These are phyloP conservation scores for Microsporum canis DNA, from an alignment of 2,329 filamentous ascomycete species.

Conservation along the genomic window DNA sequence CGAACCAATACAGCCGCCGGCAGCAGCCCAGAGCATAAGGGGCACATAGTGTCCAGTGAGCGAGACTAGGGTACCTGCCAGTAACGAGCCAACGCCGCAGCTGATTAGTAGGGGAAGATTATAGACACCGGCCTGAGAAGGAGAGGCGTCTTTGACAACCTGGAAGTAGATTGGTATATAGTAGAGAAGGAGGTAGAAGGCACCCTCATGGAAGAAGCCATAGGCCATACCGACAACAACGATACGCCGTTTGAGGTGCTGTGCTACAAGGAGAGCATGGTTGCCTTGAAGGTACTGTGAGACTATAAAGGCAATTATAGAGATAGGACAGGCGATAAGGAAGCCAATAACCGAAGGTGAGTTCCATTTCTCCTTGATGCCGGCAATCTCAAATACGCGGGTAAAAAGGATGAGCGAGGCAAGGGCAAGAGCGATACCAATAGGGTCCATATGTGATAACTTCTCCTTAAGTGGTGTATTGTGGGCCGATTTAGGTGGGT, in stretches of 20 bases:
- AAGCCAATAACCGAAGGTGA: slow-evolving; percentile 35
- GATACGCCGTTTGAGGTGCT: slow-evolving; percentile 30
- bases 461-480: slow-evolving; percentile 5
- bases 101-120: slow-evolving; percentile 28
- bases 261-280: slow-evolving; percentile 28
- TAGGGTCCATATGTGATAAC: slow-evolving; percentile 7
- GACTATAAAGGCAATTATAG: slow-evolving; percentile 26
- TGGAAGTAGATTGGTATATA: slow-evolving; percentile 31
- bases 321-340: slow-evolving; percentile 34
- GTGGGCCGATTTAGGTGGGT: slow-evolving; percentile 16
- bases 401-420: slow-evolving; percentile 5
- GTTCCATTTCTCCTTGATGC: slow-evolving; percentile 28
- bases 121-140: slow-evolving; percentile 26
- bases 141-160: slow-evolving; percentile 30
- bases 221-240: slow-evolving; percentile 27
- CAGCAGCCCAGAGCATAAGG: slow-evolving; percentile 13
- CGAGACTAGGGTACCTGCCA: slow-evolving; percentile 5
- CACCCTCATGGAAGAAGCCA: slow-evolving; percentile 27
- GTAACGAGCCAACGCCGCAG: slow-evolving; percentile 16
- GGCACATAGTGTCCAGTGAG: slow-evolving; percentile 16
- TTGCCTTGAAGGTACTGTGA: slow-evolving; percentile 31
- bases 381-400: slow-evolving; percentile 12
- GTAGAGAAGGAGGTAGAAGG: slow-evolving; percentile 32
- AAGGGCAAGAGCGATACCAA: slow-evolving; percentile 3
- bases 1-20: slow-evolving; percentile 18